Evolutionary conservation across 495 filamentous ascomycete genomes (phyloP).

Genomic region (Penicillium cosmopolitanum): DNA sequence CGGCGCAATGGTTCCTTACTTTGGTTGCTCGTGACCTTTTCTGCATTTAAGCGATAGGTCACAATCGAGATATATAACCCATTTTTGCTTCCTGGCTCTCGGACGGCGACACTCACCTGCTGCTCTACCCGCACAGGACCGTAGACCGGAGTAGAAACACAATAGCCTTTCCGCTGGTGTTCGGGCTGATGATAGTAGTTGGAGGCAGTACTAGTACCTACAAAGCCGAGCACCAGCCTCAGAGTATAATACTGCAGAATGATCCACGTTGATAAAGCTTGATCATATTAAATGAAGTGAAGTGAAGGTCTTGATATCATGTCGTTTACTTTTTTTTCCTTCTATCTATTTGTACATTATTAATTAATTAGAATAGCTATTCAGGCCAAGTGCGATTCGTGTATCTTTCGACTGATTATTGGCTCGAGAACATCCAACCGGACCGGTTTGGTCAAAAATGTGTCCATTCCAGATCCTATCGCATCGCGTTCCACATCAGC

Average conservation of each 20-base stretch:
- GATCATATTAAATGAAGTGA: too few relatives aligned
- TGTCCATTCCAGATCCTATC: conserved; percentile 39
- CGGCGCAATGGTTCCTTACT: neutral
- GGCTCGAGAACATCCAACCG: conserved; percentile 15
- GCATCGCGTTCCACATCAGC: conserved; percentile 32
- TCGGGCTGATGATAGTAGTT: too few relatives aligned
- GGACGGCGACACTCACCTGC: too few relatives aligned
- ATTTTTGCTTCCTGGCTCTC: neutral
- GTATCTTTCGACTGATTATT: conserved; percentile 18
- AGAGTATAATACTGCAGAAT: too few relatives aligned
- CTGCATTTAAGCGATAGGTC: neutral
- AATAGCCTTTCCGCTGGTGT: neutral
- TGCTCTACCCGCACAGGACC: conserved; percentile 1
- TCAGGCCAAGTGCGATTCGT: conserved; percentile 22
- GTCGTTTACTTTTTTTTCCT: too few relatives aligned
- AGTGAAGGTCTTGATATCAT: too few relatives aligned
- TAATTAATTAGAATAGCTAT: too few relatives aligned
- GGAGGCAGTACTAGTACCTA: too few relatives aligned
- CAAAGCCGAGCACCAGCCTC: too few relatives aligned
- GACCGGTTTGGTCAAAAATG: conserved; percentile 43
- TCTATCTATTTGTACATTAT: too few relatives aligned
- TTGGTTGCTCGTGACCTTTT: neutral
- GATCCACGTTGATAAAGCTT: too few relatives aligned
- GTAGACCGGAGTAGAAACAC: neutral
- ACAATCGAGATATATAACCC: neutral